Conservation (phyloP, 148 eudicot genomes). For the Dysphania ambrosioides region DNA sequence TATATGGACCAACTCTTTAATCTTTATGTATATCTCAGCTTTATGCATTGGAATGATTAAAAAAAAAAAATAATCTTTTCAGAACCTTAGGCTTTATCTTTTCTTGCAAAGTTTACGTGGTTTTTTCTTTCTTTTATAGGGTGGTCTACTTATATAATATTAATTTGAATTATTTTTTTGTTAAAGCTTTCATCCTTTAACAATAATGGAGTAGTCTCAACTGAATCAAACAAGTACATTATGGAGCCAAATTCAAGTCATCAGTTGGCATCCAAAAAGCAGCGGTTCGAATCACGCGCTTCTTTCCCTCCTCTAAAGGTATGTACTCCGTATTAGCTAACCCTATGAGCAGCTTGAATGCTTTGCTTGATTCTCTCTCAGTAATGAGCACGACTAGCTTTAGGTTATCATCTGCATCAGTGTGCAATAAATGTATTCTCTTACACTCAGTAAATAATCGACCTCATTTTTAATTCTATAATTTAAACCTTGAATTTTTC, state of each 20-base stretch:
- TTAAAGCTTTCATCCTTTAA: slow-evolving; percentile 44
- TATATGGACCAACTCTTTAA: slow-evolving; percentile 28
- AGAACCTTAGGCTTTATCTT: slow-evolving; percentile 30
- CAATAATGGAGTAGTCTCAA: slow-evolving; percentile 36
- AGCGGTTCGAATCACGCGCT: slow-evolving; percentile 51
- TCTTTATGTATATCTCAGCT: slow-evolving; percentile 43
- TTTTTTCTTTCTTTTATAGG: not conserved
- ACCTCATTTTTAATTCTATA: too few relatives aligned
- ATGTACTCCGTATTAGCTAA: too few relatives aligned
- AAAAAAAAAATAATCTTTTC: too few relatives aligned
- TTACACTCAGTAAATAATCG: too few relatives aligned
- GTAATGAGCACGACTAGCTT: too few relatives aligned
- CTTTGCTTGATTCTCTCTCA: too few relatives aligned
- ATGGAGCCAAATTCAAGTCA: slow-evolving; percentile 42
- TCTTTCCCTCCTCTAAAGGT: slow-evolving; percentile 75
- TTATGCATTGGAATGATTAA: slow-evolving; percentile 40
- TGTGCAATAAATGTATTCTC: too few relatives aligned
- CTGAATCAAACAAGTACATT: slow-evolving; percentile 46
- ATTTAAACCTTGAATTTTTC: too few relatives aligned
- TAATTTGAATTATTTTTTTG: slow-evolving; percentile 13
- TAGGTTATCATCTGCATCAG: too few relatives aligned
- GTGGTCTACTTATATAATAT: slow-evolving; percentile 15
- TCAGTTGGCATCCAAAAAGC: slow-evolving; percentile 43
- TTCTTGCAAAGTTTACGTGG: not conserved
- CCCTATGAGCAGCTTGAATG: too few relatives aligned